Percentiles rank a stretch among this genome's conserved stretches.
These are phyloP conservation scores for Ceratobasidium sp. DNA, from an alignment of 1,284 basidiomycete species.

Conservation along the genomic window DNA sequence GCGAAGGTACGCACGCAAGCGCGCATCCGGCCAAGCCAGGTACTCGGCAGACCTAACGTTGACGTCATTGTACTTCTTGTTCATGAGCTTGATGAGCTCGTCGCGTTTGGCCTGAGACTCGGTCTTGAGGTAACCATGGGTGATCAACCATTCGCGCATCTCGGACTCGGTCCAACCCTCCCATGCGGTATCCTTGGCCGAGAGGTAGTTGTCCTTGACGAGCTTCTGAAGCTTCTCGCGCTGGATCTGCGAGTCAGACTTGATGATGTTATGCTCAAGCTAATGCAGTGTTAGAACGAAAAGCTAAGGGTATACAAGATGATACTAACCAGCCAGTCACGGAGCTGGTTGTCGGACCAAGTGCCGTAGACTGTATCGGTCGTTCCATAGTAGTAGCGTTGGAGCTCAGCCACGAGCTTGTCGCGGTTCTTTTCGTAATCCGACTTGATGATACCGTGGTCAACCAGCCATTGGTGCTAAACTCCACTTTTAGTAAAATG, in stretches of 20 bases:
- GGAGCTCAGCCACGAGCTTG: conserved; percentile 77
- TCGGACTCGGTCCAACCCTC: conserved; percentile 83
- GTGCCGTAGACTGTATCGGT: conserved; percentile 73
- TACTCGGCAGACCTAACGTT: conserved; percentile 69
- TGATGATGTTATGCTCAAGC: conserved; percentile 73
- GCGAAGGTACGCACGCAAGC: conserved; percentile 85
- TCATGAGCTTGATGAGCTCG: conserved; percentile 75
- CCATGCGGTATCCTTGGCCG: conserved; percentile 77
- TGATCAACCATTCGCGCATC: conserved; percentile 81
- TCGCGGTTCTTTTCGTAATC: conserved; percentile 76
- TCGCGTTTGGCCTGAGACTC: conserved; percentile 79
- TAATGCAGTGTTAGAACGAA: conserved; percentile 44
- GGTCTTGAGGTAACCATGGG: conserved; percentile 78
- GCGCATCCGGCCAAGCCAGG: conserved; percentile 88
- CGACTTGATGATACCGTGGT: conserved; percentile 77
- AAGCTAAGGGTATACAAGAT: background rate
- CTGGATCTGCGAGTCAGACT: conserved; percentile 76
- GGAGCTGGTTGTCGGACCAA: conserved; percentile 79
- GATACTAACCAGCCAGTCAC: conserved; percentile 72
- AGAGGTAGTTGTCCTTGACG: conserved; percentile 78
- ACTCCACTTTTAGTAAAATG: background rate
- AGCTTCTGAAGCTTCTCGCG: conserved; percentile 84
- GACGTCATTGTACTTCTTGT: conserved; percentile 68
- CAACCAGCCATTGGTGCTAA: conserved; percentile 84
- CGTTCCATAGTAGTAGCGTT: conserved; percentile 80